A percentile compares a stretch with the other conserved stretches of the same genome.
Evolutionary conservation across 345 rosid species (phyloP).

Genomic region (Geranium brycei): DNA sequence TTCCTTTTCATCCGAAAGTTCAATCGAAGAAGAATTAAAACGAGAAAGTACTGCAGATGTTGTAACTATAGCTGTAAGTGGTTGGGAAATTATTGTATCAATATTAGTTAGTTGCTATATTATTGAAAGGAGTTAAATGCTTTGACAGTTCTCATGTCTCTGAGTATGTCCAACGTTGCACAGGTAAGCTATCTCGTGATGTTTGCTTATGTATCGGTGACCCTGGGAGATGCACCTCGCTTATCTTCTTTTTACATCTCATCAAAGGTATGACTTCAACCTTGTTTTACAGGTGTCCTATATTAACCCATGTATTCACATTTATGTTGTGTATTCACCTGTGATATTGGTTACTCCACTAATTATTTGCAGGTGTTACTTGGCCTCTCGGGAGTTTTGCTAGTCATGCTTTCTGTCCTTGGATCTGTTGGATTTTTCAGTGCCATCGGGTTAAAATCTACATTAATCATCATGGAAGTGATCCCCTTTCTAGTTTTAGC

Average conservation of each 20-base stretch:
- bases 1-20: slow-evolving; percentile 91
- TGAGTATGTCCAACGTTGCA: slow-evolving; percentile 3
- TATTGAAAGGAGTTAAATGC: not conserved
- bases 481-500: slow-evolving; percentile 95
- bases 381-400: slow-evolving; percentile 88
- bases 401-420: slow-evolving; percentile 90
- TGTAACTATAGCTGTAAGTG: slow-evolving; percentile 63
- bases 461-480: slow-evolving; percentile 96
- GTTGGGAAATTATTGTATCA: not conserved
- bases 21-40: slow-evolving; percentile 91
- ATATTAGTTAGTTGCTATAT: not conserved
- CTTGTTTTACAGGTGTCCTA: not conserved
- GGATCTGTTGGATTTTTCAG: slow-evolving; percentile 93
- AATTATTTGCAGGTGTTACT: slow-evolving; percentile 49
- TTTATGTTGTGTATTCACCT: not conserved
- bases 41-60: slow-evolving; percentile 91
- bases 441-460: slow-evolving; percentile 78
- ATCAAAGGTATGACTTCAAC: slow-evolving; percentile 49
- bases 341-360: not conserved
- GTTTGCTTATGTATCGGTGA: slow-evolving; percentile 82
- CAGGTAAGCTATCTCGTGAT: slow-evolving; percentile 94
- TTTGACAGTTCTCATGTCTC: not conserved
- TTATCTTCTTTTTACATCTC: slow-evolving; percentile 56
- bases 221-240: slow-evolving; percentile 62
- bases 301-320: not conserved